A percentile compares a stretch with the other conserved stretches of the same genome.
phyloP scores from a whole-genome alignment of 169 alveolate genomes.

The Cryptosporidium baileyi region DNA sequence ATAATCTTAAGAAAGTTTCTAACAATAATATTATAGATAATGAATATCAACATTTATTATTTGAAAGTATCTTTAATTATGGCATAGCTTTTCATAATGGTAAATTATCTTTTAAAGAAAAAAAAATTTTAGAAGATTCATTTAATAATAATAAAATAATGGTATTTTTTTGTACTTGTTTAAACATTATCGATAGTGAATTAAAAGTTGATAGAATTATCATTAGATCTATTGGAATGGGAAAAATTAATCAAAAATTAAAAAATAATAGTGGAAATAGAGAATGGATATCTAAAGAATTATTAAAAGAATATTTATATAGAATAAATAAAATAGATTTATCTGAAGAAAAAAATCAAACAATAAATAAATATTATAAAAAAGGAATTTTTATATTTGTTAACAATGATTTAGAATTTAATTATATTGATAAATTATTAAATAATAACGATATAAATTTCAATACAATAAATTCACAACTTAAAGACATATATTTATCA shows the following conservation, averaged over 20 bases:
- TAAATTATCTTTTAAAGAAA: conserved; percentile 25
- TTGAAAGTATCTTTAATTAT: conserved; percentile 6
- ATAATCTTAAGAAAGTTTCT: background rate
- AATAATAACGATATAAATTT: background rate
- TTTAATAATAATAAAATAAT: background rate
- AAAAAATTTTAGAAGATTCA: conserved; percentile 23
- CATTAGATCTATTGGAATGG: conserved; percentile 55
- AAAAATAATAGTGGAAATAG: conserved; percentile 22
- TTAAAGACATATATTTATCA: conserved; percentile 17
- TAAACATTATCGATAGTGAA: background rate
- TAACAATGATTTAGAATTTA: background rate
- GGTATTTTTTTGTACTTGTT: conserved; percentile 17
- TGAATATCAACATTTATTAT: background rate
- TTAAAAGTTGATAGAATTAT: conserved; percentile 11
- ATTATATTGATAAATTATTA: conserved; percentile 2
- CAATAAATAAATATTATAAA: background rate
- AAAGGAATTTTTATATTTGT: background rate
- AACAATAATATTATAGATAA: background rate
- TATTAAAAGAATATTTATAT: background rate
- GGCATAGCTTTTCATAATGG: conserved; percentile 26
- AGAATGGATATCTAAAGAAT: conserved; percentile 30
- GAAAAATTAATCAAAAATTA: background rate
- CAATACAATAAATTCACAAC: background rate
- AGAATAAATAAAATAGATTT: background rate
- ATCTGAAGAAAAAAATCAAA: background rate